These are phyloP conservation scores for Anethum foeniculum DNA, from an alignment of 140 eudicot genomes.

Conservation along the genomic window DNA sequence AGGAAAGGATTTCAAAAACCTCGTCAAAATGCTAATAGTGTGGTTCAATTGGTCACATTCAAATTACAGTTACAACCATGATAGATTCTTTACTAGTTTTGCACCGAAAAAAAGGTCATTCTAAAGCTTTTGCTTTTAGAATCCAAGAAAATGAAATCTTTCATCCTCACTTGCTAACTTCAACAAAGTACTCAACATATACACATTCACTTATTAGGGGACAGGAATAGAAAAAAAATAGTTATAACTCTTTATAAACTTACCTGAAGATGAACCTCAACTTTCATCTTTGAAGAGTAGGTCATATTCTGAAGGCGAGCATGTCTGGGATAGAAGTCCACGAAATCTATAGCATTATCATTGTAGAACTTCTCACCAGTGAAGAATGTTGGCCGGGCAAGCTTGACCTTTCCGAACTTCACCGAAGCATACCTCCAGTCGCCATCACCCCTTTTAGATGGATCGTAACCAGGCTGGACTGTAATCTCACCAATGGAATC, in stretches of 20 bases:
- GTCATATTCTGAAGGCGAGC: conserved; percentile 98
- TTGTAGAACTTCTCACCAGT: conserved; percentile 42
- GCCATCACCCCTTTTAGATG: conserved; percentile 75
- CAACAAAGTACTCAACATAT: background rate
- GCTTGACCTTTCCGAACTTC: conserved; percentile 63
- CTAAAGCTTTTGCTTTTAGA: background rate
- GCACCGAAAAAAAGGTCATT: background rate
- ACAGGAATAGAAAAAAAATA: background rate
- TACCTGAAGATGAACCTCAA: conserved; percentile 52
- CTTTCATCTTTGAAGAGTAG: conserved; percentile 59
- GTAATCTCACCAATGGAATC: conserved; percentile 68
- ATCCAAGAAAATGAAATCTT: background rate
- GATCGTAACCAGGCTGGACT: conserved; percentile 85
- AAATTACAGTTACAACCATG: background rate
- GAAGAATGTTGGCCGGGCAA: conserved; percentile 61
- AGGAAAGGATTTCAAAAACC: background rate
- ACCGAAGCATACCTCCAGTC: conserved; percentile 72
- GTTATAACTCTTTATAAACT: background rate
- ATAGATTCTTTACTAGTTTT: background rate
- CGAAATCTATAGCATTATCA: conserved; percentile 43
- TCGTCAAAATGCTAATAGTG: background rate
- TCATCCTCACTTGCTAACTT: background rate
- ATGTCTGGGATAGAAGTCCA: conserved; percentile 64
- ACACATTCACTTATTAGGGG: background rate
- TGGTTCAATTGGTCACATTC: background rate